Base-by-base conservation (phyloP, 2,329 filamentous ascomycete species). In the Cylindrodendrum hubeiense region DNA sequence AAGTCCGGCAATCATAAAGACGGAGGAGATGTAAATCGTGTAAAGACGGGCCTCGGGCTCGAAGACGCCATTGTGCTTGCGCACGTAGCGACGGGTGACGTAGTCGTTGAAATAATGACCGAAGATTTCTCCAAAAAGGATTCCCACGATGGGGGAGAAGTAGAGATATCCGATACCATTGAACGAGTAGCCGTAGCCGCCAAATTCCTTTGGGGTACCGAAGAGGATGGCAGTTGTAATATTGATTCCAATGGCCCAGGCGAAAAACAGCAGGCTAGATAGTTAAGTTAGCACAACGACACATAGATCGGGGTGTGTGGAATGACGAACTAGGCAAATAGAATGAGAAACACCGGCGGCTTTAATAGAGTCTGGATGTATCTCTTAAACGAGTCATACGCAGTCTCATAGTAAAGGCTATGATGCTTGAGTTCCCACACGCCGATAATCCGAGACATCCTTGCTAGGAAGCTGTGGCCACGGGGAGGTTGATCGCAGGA, bases 41-140 rank as follows among this genome's bases (percentile, higher is more conserved):
- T 79, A 75, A 15, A 89, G 81, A 5, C 87, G 84, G 6, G 81
- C 83, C 75, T 90, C 87, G 44, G 88, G 86, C 69, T 88, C 85
- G 54, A 90, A 86, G 52, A 78, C 80, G n/a, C 86, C 86, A 5
- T 80, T 73, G 74, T 89, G 82, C 3, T 76, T 74, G 8, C 75
- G 74, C 33, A 85, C 83, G 67, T 85, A 85, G 26, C 78, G 74
- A 12, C 72, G 77, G 6, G 84, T 83, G 9, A 87, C 72, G 3
- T 78, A 65, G 67, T 89, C 87, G 74, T 89, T 85, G 6, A 89
- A 77, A 81, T 82, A 88, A 75, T 89, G 87, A 6, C 87, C 87
- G 4, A 79, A 74, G 0, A 84, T 60, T 76, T 88, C 86, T 26
- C 87, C 88, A 0, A 89, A 75, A 15, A 87, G 72, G 3, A 84